Evolutionary conservation across 2,329 filamentous ascomycete species (phyloP), one percentile per base, ranked within the genome.

Genomic region (Fusarium marasasianum): DNA sequence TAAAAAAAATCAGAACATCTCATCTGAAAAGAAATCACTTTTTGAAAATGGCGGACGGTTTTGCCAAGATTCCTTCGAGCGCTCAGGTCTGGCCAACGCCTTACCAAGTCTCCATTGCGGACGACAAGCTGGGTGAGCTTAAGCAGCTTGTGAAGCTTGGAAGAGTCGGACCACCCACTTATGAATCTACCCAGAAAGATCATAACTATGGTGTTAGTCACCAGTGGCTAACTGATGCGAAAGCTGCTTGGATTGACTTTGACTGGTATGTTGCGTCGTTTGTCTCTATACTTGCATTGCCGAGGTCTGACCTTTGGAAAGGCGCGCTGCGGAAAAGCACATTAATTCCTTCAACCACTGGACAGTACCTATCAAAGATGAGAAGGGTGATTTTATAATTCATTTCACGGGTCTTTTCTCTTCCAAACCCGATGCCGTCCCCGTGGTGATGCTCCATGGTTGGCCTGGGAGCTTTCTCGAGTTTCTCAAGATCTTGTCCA

Each of bases 381-480:
- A 4, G 1, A 22, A 24, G 18, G 48, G 64, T 0, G 20, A 41
- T 8, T 63, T 69, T 3, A 18, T 17, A 1, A 35, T 69, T 1
- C 66, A 69, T 6, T 69, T 69, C 5, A 45, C 57, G 1, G 64
- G 64, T 0, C n/a, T 69, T 1, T 69, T 69, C 37, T 69, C 66
- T 1, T 26, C 31, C 0, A 63, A 63, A 0, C 6, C 56, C 0
- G 38, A 50, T 11, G 66, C 66, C 1, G 3, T 69, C 4, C 66
- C 66, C 1, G 43, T 69, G 3, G 56, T 50, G 0, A 17, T 69
- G 18, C 56, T 69, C 0, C 66, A 69, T 12, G 66, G 66, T 7
- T 69, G 66, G 66, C 66, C 66, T 0, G 66, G 66, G 2, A 69
- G 66, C 3, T 69, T 69, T 13, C 12, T 69, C 0, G 66, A 69